Conservation (phyloP, 345 rosid genomes). For the Pugionium cornutum region DNA sequence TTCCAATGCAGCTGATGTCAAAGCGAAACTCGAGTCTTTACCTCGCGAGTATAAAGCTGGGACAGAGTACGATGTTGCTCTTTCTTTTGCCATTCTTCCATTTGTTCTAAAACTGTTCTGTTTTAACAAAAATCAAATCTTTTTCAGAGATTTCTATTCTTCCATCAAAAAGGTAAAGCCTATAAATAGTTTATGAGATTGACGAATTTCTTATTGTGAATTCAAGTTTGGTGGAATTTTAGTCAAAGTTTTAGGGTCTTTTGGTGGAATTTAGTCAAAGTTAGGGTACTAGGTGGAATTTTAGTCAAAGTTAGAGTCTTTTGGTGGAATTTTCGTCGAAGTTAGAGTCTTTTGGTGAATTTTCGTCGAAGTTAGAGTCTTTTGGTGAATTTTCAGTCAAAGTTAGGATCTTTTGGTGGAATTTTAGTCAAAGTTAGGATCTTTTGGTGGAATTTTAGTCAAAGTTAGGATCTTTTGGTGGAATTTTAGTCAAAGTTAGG, state of each 20-base stretch:
- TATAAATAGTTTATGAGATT: neutral
- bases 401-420: too few relatives aligned
- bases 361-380: too few relatives aligned
- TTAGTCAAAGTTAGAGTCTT: too few relatives aligned
- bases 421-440: too few relatives aligned
- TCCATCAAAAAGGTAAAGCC: conserved; percentile 40
- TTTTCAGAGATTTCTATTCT: conserved; percentile 35
- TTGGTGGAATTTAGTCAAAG: neutral
- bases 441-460: too few relatives aligned
- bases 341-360: too few relatives aligned
- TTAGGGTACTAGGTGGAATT: too few relatives aligned
- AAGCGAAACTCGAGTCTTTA: conserved; percentile 52
- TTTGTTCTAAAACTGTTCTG: neutral
- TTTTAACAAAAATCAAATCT: neutral
- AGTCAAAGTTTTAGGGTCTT: neutral
- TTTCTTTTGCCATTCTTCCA: neutral
- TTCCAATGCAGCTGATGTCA: conserved; percentile 75
- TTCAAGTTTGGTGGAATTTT: neutral
- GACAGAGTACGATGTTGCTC: conserved; percentile 36
- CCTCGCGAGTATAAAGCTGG: conserved; percentile 35
- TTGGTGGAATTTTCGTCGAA: too few relatives aligned
- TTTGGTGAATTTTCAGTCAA: too few relatives aligned
- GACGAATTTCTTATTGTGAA: neutral
- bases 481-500: too few relatives aligned
- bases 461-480: too few relatives aligned